Evolutionary conservation across 345 rosid species (phyloP).

Genomic region (Brassica rapa): DNA sequence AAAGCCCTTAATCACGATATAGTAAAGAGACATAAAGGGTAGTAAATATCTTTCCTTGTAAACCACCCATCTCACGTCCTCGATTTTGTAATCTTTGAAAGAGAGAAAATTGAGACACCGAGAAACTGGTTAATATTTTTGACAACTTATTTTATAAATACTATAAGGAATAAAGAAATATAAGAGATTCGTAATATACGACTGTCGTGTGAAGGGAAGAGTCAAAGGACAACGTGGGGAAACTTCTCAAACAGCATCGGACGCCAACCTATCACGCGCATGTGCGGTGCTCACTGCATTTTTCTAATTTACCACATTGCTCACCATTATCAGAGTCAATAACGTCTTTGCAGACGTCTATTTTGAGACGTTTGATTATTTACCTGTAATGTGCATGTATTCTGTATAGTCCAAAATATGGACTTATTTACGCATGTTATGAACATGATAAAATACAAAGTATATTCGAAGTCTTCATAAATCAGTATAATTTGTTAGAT

Average conservation of each 20-base stretch:
- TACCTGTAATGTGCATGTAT: conserved; percentile 1
- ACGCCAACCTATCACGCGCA: conserved; percentile 74
- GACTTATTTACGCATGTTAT: neutral
- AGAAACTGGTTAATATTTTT: neutral
- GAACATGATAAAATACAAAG: neutral
- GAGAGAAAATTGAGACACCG: conserved; percentile 17
- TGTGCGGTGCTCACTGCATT: conserved; percentile 53
- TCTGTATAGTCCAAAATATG: neutral
- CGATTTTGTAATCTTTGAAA: conserved; percentile 22
- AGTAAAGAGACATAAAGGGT: neutral
- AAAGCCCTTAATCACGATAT: neutral
- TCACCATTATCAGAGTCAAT: conserved; percentile 3
- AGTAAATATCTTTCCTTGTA: conserved; percentile 20
- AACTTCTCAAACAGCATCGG: conserved; percentile 40
- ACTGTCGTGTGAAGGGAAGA: conserved; percentile 33
- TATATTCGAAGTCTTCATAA: neutral
- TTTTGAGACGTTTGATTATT: neutral
- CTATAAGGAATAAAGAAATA: conserved; percentile 8
- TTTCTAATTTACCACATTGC: neutral
- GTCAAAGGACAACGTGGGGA: conserved; percentile 63
- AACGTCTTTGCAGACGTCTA: conserved; percentile 20
- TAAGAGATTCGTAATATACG: conserved; percentile 17
- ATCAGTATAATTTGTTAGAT: neutral
- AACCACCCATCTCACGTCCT: conserved; percentile 26
- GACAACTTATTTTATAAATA: neutral